Evolutionary conservation across 371 early-diverging fungal genomes (phyloP).

Genomic region (Capillidium rhysosporum): DNA sequence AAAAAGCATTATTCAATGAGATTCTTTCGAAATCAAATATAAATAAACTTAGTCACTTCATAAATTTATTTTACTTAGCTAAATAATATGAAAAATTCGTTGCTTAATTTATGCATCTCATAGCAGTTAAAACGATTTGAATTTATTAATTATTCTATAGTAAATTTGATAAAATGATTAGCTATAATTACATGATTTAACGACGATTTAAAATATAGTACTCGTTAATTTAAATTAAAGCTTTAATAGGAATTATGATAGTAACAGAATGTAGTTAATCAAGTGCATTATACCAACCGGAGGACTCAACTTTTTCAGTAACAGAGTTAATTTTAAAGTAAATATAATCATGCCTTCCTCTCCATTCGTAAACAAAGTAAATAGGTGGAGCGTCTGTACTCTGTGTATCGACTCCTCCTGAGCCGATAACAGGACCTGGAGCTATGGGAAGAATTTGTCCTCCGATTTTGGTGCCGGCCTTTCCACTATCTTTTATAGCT

Average conservation of each 20-base stretch:
- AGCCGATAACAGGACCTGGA: not conserved
- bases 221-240: no score
- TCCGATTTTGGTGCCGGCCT: not conserved
- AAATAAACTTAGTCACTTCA: no score
- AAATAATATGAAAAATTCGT: no score
- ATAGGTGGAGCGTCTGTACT: not conserved
- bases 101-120: no score
- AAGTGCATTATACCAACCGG: conserved; percentile 22
- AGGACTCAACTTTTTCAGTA: conserved; percentile 21
- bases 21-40: no score
- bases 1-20: no score
- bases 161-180: no score
- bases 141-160: no score
- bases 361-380: conserved; percentile 36
- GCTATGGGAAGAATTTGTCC: not conserved
- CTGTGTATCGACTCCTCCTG: not conserved
- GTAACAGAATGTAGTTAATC: conserved; percentile 8
- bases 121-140: no score
- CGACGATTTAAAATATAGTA: no score
- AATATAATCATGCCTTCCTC: conserved; percentile 37
- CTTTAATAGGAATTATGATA: not conserved
- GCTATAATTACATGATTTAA: no score
- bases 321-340: conserved; percentile 28
- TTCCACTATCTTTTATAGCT: not conserved
- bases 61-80: no score